Percentiles rank a stretch among this genome's conserved stretches.
Conservation (phyloP, 306 rosid genomes). For the Acacia melanoxylon region DNA sequence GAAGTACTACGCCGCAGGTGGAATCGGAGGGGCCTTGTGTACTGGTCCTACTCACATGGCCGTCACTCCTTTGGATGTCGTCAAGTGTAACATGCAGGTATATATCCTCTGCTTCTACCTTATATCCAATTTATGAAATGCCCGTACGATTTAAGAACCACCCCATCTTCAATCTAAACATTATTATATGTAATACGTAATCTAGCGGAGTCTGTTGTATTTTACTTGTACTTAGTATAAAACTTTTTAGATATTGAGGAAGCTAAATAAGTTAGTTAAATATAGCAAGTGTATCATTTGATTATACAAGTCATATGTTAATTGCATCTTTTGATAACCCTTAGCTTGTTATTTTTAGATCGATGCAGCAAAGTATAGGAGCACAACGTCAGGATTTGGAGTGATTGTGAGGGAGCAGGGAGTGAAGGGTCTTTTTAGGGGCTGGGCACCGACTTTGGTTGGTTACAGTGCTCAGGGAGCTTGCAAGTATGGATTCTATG, state of each 20-base stretch:
- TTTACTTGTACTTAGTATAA: no score
- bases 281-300: no score
- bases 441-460: conserved; percentile 56
- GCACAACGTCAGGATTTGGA: conserved; percentile 48
- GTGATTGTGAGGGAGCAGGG: conserved; percentile 54
- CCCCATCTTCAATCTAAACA: background rate
- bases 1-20: conserved; percentile 40
- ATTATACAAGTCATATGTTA: background rate
- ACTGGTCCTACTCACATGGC: conserved; percentile 49
- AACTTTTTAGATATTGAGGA: no score
- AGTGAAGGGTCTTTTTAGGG: conserved; percentile 44
- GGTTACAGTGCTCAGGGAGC: conserved; percentile 70
- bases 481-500: conserved; percentile 52
- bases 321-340: background rate
- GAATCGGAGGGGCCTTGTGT: conserved; percentile 35
- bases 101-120: background rate
- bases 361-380: conserved; percentile 53
- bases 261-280: no score
- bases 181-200: no score
- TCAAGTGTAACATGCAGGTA: conserved; percentile 69
- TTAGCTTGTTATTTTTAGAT: conserved; percentile 32
- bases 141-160: background rate
- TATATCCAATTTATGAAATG: background rate
- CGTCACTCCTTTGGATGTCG: conserved; percentile 54
- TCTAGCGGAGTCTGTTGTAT: no score